A percentile compares a stretch with the other conserved stretches of the same genome.
Conservation (phyloP, 2,329 filamentous ascomycete species). For the Claviceps monticola region DNA sequence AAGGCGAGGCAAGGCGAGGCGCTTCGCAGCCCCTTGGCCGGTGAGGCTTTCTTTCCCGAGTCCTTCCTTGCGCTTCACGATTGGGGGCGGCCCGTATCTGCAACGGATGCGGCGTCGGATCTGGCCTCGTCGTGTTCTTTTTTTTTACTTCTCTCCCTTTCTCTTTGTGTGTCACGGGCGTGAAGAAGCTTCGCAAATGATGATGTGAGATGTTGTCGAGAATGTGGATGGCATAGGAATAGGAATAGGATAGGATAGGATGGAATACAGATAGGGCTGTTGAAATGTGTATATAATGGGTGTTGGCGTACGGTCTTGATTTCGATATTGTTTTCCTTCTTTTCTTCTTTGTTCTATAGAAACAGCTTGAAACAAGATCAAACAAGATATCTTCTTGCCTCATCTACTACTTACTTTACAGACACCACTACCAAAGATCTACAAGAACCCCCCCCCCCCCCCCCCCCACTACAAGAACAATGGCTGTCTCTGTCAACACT, state of each 20-base stretch:
- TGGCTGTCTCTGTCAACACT: constrained; percentile 12
- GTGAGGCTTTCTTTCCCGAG: not conserved
- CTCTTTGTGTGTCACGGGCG: not conserved
- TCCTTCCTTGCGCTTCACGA: not conserved
- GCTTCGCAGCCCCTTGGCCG: not conserved
- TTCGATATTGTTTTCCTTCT: not conserved
- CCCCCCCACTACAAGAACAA: not conserved
- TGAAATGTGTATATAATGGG: not conserved
- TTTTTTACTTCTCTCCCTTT: too few species aligned
- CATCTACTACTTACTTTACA: not conserved
- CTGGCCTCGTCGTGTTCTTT: not conserved
- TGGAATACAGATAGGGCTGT: not conserved
- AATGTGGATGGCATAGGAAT: not conserved
- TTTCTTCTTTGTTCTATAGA: not conserved
- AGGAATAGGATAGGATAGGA: not conserved
- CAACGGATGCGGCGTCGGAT: not conserved
- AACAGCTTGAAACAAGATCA: not conserved
- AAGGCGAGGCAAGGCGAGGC: not conserved
- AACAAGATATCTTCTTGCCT: too few species aligned
- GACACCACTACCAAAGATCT: not conserved
- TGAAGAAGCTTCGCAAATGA: not conserved
- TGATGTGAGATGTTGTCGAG: not conserved
- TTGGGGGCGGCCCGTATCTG: not conserved
- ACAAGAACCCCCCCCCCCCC: not conserved
- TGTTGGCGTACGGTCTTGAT: not conserved